These are phyloP conservation scores for Penicillium bovifimosum DNA, from an alignment of 495 filamentous ascomycete genomes.

Conservation along the genomic window DNA sequence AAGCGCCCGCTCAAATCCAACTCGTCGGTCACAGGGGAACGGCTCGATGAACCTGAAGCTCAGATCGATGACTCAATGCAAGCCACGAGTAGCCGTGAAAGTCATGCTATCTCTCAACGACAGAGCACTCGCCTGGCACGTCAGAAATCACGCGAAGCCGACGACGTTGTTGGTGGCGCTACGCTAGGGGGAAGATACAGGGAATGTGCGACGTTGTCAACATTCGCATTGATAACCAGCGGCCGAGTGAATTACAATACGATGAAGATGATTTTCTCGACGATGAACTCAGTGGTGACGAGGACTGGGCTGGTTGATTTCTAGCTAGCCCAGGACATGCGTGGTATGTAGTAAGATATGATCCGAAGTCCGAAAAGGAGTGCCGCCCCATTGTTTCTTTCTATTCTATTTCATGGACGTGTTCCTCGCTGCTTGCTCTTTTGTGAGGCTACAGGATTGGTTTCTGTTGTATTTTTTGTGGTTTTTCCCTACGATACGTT, in stretches of 20 bases:
- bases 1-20: slow-evolving; percentile 5
- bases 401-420: background rate
- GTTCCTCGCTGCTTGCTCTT: background rate
- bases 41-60: background rate
- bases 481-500: background rate
- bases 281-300: slow-evolving; percentile 61
- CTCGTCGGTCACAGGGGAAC: background rate
- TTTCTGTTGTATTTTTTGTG: background rate
- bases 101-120: slow-evolving; percentile 30
- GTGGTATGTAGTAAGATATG: slow-evolving; percentile 22
- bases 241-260: slow-evolving; percentile 66
- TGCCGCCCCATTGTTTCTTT: background rate
- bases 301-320: slow-evolving; percentile 66
- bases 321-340: slow-evolving; percentile 23
- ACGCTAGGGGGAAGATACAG: slow-evolving; percentile 41
- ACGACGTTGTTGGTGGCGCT: background rate
- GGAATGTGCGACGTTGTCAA: slow-evolving; percentile 78
- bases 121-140: slow-evolving; percentile 39
- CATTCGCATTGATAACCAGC: slow-evolving; percentile 76
- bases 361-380: background rate
- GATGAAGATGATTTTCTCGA: slow-evolving; percentile 79
- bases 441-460: background rate
- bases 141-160: slow-evolving; percentile 17
- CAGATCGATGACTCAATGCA: slow-evolving; percentile 1
- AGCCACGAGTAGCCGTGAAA: slow-evolving; percentile 10